Conservation (phyloP, 805 yeast species). For the Cyberlindnera sargentensis region DNA sequence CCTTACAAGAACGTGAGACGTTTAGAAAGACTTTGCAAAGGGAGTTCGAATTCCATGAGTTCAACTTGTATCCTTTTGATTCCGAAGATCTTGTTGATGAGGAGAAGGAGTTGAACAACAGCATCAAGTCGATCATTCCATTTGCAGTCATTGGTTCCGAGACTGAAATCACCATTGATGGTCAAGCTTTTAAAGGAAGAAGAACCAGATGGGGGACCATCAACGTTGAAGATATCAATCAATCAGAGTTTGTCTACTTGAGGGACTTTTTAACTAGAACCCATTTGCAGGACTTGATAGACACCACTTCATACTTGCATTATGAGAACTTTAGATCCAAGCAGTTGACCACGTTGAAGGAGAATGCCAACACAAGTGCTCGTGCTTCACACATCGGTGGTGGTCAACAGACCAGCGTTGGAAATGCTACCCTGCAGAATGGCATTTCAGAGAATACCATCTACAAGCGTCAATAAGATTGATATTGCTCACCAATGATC, state of each 20-base stretch:
- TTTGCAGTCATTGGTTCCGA: slow-evolving; percentile 95
- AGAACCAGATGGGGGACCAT: slow-evolving; percentile 91
- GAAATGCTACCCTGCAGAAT: slow-evolving; percentile 7
- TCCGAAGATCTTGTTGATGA: slow-evolving; percentile 60
- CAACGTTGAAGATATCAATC: slow-evolving; percentile 88
- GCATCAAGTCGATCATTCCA: slow-evolving; percentile 73
- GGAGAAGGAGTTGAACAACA: slow-evolving; percentile 65
- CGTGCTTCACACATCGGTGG: slow-evolving; percentile 27
- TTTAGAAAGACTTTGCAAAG: slow-evolving; percentile 72
- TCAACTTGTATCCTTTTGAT: slow-evolving; percentile 83
- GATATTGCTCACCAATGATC: no score
- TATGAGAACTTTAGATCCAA: slow-evolving; percentile 91
- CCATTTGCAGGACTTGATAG: slow-evolving; percentile 92
- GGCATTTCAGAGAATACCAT: slow-evolving; percentile 10
- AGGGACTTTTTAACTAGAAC: slow-evolving; percentile 93
- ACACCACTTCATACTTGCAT: slow-evolving; percentile 79
- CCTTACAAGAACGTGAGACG: slow-evolving; percentile 72
- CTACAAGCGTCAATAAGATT: slow-evolving; percentile 16
- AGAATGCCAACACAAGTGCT: slow-evolving; percentile 50
- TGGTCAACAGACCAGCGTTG: not conserved
- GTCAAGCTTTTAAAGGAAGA: slow-evolving; percentile 81
- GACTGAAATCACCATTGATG: slow-evolving; percentile 64
- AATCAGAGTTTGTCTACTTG: slow-evolving; percentile 91
- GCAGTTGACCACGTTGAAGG: slow-evolving; percentile 90
- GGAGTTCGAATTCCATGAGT: slow-evolving; percentile 65